These are phyloP conservation scores for Saccharomycopsis amapae DNA, from an alignment of 805 yeast species.

Conservation along the genomic window DNA sequence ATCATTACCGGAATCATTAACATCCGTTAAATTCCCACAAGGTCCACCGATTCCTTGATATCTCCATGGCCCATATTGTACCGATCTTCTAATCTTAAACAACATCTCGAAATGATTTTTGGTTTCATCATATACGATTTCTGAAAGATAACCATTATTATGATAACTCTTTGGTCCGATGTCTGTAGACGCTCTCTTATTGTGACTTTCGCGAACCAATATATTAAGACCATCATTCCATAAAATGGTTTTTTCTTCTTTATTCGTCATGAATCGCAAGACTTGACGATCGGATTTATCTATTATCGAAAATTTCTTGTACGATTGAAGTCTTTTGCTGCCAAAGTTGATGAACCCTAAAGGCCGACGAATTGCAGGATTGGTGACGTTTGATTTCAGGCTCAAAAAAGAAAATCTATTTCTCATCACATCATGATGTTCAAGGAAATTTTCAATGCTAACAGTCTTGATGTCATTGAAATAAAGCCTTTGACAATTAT, in stretches of 20 bases:
- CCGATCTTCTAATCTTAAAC: neutral
- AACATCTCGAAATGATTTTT: slow-evolving; percentile 1
- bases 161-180: neutral
- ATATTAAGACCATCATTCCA: slow-evolving; percentile 6
- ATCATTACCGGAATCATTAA: too few species aligned
- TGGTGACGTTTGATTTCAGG: too few species aligned
- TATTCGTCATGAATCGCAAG: neutral
- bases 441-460: too few species aligned
- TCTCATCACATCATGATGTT: too few species aligned
- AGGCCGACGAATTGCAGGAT: too few species aligned
- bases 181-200: neutral
- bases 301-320: neutral
- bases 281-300: neutral
- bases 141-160: too few species aligned
- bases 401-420: too few species aligned
- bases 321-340: neutral
- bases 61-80: slow-evolving; percentile 8
- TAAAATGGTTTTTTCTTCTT: slow-evolving; percentile 1
- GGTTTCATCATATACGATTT: too few species aligned
- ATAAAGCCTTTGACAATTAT: too few species aligned
- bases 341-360: neutral
- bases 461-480: too few species aligned
- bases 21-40: too few species aligned
- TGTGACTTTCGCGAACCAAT: neutral
- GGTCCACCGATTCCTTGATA: neutral